Conservation (phyloP, 352 stramenopile genomes). For the Phytopythium ostracodes region DNA sequence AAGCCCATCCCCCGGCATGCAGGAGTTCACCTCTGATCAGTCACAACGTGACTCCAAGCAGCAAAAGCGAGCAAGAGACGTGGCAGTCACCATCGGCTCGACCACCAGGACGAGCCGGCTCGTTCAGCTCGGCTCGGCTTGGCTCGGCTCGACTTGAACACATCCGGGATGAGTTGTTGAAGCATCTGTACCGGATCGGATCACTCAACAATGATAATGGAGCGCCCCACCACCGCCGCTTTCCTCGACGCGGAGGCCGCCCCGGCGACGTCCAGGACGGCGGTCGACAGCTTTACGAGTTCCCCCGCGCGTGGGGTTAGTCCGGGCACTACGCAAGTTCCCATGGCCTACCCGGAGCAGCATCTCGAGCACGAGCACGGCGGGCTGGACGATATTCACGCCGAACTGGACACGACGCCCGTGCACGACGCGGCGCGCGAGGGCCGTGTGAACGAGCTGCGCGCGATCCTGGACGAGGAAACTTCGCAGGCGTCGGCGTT, state of each 20-base stretch:
- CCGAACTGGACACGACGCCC: constrained; percentile 51
- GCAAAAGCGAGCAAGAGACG: constrained; percentile 5
- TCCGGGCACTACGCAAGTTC: background rate
- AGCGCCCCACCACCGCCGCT: background rate
- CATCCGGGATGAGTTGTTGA: constrained; percentile 6
- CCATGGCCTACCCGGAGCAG: constrained; percentile 1
- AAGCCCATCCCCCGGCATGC: too few relatives aligned
- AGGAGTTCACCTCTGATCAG: too few relatives aligned
- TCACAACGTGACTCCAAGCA: background rate
- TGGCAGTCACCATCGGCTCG: background rate
- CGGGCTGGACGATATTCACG: constrained; percentile 63
- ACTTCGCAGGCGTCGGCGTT: constrained; percentile 20
- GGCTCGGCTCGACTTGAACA: constrained; percentile 5
- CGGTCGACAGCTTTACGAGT: too few relatives aligned
- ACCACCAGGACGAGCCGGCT: background rate
- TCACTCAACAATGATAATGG: constrained; percentile 8
- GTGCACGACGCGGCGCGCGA: constrained; percentile 57
- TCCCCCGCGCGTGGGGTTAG: too few relatives aligned
- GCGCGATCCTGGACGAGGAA: constrained; percentile 26
- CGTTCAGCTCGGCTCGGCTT: background rate
- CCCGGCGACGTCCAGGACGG: background rate
- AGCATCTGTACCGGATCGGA: too few relatives aligned
- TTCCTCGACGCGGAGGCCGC: background rate
- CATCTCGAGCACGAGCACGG: constrained; percentile 26
- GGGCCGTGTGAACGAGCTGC: constrained; percentile 33